A percentile compares a stretch with the other conserved stretches of the same genome.
phyloP scores from a whole-genome alignment of 768 basidiomycete species.

The Naganishia vaughanmartiniae region DNA sequence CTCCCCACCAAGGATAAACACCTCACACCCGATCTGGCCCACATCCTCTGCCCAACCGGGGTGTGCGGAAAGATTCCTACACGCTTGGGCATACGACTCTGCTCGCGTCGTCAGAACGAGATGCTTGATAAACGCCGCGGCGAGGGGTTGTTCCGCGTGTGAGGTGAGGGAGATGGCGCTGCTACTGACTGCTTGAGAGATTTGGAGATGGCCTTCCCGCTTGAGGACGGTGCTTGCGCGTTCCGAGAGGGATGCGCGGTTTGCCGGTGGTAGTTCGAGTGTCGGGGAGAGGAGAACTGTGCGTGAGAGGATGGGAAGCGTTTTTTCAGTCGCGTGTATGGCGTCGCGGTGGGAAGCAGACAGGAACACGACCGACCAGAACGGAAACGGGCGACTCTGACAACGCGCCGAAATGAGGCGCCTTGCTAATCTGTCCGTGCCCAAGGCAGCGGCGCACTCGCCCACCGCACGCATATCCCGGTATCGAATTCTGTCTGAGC shows the following conservation, averaged over 20 bases:
- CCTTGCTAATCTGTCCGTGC: too few relatives aligned
- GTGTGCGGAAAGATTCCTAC: conserved; percentile 10
- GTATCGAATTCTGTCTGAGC: too few relatives aligned
- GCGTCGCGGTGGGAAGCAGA: background rate
- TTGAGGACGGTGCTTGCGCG: background rate
- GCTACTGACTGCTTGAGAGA: conserved; percentile 18
- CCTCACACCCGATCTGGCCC: background rate
- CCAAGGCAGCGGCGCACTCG: too few relatives aligned
- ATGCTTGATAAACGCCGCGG: conserved; percentile 23
- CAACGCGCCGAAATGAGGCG: too few relatives aligned
- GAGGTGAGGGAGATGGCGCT: conserved; percentile 21
- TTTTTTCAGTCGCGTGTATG: too few relatives aligned
- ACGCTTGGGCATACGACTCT: conserved; percentile 15
- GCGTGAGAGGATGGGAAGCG: background rate
- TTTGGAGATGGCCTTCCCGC: conserved; percentile 3
- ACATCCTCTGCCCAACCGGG: conserved; percentile 19
- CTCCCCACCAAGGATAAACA: conserved; percentile 22
- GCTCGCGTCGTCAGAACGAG: conserved; percentile 23
- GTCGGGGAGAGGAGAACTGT: conserved; percentile 25
- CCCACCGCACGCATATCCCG: too few relatives aligned
- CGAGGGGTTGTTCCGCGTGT: conserved; percentile 6
- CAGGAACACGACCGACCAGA: too few relatives aligned
- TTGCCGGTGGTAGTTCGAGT: conserved; percentile 4
- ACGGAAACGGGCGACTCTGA: too few relatives aligned
- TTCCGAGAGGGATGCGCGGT: background rate